These are phyloP conservation scores for Dorcoceras hygrometricum DNA, from an alignment of 257 asterid genomes.

Conservation along the genomic window DNA sequence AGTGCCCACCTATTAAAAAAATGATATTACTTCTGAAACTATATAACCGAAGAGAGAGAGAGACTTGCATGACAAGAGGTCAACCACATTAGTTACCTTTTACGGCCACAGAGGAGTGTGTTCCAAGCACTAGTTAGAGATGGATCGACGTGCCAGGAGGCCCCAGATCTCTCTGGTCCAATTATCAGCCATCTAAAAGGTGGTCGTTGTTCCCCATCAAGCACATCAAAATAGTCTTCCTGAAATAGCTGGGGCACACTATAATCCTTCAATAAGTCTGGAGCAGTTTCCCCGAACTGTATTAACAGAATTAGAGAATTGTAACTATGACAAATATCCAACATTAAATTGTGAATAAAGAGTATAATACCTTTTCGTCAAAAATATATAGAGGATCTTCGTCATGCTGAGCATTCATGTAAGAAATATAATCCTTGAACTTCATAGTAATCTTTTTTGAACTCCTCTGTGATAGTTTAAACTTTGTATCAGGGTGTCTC, in stretches of 20 bases:
- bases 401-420: constrained; percentile 81
- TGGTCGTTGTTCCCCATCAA: constrained; percentile 79
- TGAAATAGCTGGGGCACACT: constrained; percentile 74
- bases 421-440: constrained; percentile 75
- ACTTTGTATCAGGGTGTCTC: constrained; percentile 64
- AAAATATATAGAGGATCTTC: constrained; percentile 96
- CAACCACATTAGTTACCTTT: constrained; percentile 50
- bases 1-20: constrained; percentile 82
- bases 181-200: constrained; percentile 89
- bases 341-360: constrained; percentile 24
- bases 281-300: constrained; percentile 90
- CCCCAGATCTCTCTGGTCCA: constrained; percentile 99
- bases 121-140: constrained; percentile 99
- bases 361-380: constrained; percentile 67
- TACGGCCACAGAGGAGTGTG: constrained; percentile 95
- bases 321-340: constrained; percentile 20
- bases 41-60: background rate
- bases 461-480: constrained; percentile 84
- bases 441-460: constrained; percentile 66
- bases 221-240: constrained; percentile 92
- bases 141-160: constrained; percentile 99
- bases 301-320: constrained; percentile 21
- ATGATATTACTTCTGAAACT: constrained; percentile 21
- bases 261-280: constrained; percentile 74
- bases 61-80: background rate